Evolutionary conservation across 2,329 filamentous ascomycete genomes (phyloP).

Genomic region (Monosporascus sp.): DNA sequence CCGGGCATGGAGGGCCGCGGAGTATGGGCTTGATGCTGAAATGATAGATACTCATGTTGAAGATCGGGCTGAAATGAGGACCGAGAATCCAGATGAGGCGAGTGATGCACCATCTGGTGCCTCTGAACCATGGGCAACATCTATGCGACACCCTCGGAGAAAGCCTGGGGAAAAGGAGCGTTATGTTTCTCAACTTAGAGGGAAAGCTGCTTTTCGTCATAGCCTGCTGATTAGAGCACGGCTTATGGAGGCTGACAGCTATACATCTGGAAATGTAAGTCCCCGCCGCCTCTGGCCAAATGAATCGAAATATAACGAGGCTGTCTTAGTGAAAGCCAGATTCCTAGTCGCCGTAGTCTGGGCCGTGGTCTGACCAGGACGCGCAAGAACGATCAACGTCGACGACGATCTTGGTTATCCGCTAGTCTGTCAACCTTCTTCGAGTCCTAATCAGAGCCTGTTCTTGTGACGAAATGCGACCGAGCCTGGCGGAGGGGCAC

Average conservation of each 20-base stretch:
- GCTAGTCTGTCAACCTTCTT: background rate
- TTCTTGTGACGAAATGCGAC: no score
- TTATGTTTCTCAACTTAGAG: conserved; percentile 1
- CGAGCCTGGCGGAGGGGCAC: no score
- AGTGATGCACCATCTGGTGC: conserved; percentile 45
- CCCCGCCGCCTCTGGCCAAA: background rate
- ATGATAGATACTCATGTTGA: conserved; percentile 15
- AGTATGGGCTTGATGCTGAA: conserved; percentile 10
- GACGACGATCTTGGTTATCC: background rate
- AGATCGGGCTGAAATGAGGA: conserved; percentile 23
- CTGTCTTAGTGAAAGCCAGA: background rate
- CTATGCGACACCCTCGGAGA: conserved; percentile 12
- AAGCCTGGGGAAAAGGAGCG: conserved; percentile 16
- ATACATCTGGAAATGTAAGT: conserved; percentile 33
- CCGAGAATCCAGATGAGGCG: conserved; percentile 34
- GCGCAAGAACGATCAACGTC: background rate
- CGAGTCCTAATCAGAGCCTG: background rate
- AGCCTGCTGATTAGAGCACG: conserved; percentile 39
- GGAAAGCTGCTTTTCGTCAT: conserved; percentile 33
- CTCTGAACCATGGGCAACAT: conserved; percentile 50
- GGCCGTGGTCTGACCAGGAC: background rate
- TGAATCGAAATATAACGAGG: no score
- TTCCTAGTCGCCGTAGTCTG: background rate
- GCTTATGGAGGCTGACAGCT: conserved; percentile 29
- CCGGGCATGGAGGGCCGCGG: conserved; percentile 2